These are phyloP conservation scores for Diaporthe longicolla DNA, from an alignment of 2,329 filamentous ascomycete genomes.

Conservation along the genomic window DNA sequence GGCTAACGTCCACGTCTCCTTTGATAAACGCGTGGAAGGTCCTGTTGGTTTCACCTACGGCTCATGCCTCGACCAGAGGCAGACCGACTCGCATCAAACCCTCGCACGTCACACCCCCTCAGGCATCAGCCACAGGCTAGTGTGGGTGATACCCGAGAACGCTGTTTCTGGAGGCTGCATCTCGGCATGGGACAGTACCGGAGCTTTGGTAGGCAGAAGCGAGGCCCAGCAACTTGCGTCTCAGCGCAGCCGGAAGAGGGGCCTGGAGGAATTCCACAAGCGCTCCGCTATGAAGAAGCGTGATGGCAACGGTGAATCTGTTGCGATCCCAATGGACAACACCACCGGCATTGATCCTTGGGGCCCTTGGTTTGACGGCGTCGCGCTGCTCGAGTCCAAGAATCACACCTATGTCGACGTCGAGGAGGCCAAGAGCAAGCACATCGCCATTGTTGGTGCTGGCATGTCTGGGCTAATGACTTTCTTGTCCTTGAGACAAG, in stretches of 20 bases:
- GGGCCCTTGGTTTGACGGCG: slow-evolving; percentile 77
- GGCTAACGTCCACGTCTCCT: slow-evolving; percentile 52
- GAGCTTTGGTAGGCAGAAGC: slow-evolving; percentile 54
- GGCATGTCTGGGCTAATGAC: slow-evolving; percentile 77
- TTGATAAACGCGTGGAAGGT: slow-evolving; percentile 46
- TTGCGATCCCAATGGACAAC: slow-evolving; percentile 62
- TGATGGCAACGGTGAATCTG: slow-evolving; percentile 43
- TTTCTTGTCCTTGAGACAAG: slow-evolving; percentile 62
- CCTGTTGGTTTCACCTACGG: slow-evolving; percentile 53
- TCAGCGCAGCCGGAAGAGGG: slow-evolving; percentile 46
- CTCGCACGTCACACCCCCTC: slow-evolving; percentile 44
- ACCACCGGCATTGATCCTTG: slow-evolving; percentile 61
- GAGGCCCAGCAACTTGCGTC: slow-evolving; percentile 50
- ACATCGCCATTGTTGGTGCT: slow-evolving; percentile 74
- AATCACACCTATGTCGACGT: slow-evolving; percentile 67
- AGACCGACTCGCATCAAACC: slow-evolving; percentile 48
- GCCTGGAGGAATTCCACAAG: slow-evolving; percentile 41
- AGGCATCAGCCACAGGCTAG: slow-evolving; percentile 49
- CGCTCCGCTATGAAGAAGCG: slow-evolving; percentile 44
- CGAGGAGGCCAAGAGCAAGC: slow-evolving; percentile 67
- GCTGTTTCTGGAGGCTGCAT: slow-evolving; percentile 54
- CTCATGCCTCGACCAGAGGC: slow-evolving; percentile 46
- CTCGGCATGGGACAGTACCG: slow-evolving; percentile 55
- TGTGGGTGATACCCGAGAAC: slow-evolving; percentile 53
- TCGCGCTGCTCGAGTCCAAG: slow-evolving; percentile 69